Evolutionary conservation across 768 basidiomycete genomes (phyloP).

Genomic region (Tylopilus rubrobrunneus): DNA sequence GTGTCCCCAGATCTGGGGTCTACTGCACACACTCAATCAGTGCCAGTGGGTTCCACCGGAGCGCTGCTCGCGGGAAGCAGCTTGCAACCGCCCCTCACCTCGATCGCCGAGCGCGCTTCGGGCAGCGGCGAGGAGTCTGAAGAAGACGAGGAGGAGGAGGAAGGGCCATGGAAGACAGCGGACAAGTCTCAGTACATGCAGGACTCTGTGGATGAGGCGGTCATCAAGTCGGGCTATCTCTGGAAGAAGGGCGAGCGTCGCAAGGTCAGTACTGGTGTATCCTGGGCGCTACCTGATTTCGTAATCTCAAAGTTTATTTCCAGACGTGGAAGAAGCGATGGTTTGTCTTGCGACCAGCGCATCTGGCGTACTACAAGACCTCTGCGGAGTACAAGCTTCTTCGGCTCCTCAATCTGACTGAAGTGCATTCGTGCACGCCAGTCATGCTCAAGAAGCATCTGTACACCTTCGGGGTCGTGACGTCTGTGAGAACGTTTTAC

Average conservation of each 20-base stretch:
- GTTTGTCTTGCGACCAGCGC: constrained; percentile 92
- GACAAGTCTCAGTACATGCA: constrained; percentile 41
- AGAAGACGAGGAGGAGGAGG: constrained; percentile 66
- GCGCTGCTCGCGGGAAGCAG: constrained; percentile 29
- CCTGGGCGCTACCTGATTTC: neutral
- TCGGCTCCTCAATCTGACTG: constrained; percentile 78
- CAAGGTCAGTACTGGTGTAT: constrained; percentile 58
- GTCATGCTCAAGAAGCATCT: constrained; percentile 86
- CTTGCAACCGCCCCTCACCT: constrained; percentile 56
- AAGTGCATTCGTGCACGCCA: constrained; percentile 86
- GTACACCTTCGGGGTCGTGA: constrained; percentile 90
- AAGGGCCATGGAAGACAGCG: constrained; percentile 60
- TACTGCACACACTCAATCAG: constrained; percentile 33
- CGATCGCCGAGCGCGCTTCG: constrained; percentile 71
- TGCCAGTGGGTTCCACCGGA: constrained; percentile 24
- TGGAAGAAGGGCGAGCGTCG: constrained; percentile 97
- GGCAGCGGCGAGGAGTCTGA: constrained; percentile 77
- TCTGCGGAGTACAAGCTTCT: constrained; percentile 92
- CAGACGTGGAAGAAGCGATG: constrained; percentile 99
- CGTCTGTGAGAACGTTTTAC: constrained; percentile 86
- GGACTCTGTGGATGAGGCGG: constrained; percentile 58
- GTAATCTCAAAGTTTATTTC: constrained; percentile 1
- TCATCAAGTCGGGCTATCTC: constrained; percentile 89
- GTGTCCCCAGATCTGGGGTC: constrained; percentile 50
- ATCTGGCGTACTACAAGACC: constrained; percentile 96